Conservation (phyloP, 306 rosid genomes). For the Pterocarpus santalinus region DNA sequence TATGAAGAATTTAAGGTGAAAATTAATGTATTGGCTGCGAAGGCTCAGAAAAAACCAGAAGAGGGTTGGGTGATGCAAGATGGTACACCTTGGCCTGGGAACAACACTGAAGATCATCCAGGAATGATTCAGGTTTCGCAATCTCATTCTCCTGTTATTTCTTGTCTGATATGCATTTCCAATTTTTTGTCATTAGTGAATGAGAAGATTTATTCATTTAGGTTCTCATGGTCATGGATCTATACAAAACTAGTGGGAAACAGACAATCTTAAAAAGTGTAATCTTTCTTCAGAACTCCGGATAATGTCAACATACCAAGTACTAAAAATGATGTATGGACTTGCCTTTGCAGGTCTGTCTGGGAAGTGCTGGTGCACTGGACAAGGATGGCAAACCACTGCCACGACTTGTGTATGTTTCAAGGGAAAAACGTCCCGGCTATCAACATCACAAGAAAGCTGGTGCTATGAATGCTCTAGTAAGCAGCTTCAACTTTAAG, state of each 20-base stretch:
- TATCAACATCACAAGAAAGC: slow-evolving; percentile 89
- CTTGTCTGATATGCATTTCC: background rate
- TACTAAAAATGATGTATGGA: background rate
- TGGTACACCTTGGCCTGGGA: slow-evolving; percentile 99
- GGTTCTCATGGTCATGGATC: background rate
- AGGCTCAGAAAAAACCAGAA: slow-evolving; percentile 91
- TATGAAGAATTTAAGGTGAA: slow-evolving; percentile 96
- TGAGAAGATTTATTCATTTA: background rate
- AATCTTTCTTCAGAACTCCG: slow-evolving; percentile 10
- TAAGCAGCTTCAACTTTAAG: slow-evolving; percentile 52
- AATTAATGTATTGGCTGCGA: slow-evolving; percentile 84
- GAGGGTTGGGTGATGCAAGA: slow-evolving; percentile 99
- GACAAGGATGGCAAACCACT: slow-evolving; percentile 84
- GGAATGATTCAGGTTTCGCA: slow-evolving; percentile 93
- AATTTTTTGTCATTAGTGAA: background rate
- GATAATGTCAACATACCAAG: slow-evolving; percentile 2
- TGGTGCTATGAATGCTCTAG: slow-evolving; percentile 96
- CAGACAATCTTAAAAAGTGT: background rate
- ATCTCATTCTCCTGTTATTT: background rate
- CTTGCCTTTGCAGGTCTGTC: slow-evolving; percentile 68
- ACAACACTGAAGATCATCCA: slow-evolving; percentile 87
- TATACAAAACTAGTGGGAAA: background rate
- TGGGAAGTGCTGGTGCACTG: slow-evolving; percentile 87
- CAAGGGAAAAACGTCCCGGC: slow-evolving; percentile 90
- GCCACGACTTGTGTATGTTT: slow-evolving; percentile 87